Percentiles rank a stretch among this genome's conserved stretches.
These are phyloP conservation scores for Penicillium turbatum DNA, from an alignment of 495 filamentous ascomycete species.

Conservation along the genomic window DNA sequence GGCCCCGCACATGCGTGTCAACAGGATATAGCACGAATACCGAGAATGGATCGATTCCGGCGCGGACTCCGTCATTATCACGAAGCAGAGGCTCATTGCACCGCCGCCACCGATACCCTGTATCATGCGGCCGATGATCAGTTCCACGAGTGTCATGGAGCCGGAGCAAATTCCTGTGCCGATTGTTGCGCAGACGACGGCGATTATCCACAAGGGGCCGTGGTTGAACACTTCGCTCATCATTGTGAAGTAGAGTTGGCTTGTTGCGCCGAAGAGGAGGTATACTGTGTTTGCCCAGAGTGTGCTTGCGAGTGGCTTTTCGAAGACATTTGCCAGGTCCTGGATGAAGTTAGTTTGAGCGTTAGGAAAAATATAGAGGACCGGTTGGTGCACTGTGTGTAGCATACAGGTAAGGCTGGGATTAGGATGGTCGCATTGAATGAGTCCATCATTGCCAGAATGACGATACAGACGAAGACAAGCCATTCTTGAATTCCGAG, in stretches of 20 bases:
- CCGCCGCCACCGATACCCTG: slow-evolving; percentile 75
- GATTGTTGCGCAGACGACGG: slow-evolving; percentile 49
- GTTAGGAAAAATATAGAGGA: neutral
- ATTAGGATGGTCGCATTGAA: slow-evolving; percentile 37
- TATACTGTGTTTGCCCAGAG: slow-evolving; percentile 44
- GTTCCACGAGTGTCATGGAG: slow-evolving; percentile 53
- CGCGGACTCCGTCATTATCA: slow-evolving; percentile 62
- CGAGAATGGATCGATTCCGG: slow-evolving; percentile 38
- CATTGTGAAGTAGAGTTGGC: slow-evolving; percentile 39
- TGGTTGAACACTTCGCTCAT: slow-evolving; percentile 40
- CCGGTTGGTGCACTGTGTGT: neutral
- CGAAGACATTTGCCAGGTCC: slow-evolving; percentile 28
- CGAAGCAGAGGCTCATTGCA: slow-evolving; percentile 57
- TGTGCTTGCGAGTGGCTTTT: slow-evolving; percentile 26
- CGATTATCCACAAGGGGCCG: slow-evolving; percentile 45
- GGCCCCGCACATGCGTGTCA: slow-evolving; percentile 33
- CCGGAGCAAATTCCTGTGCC: slow-evolving; percentile 59
- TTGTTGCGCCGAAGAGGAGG: slow-evolving; percentile 34
- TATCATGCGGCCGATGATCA: slow-evolving; percentile 61
- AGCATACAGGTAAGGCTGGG: slow-evolving; percentile 25
- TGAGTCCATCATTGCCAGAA: slow-evolving; percentile 38
- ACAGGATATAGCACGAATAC: slow-evolving; percentile 36
- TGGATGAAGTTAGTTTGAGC: slow-evolving; percentile 13
- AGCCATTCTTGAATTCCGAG: slow-evolving; percentile 32
- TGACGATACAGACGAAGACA: slow-evolving; percentile 30